phyloP scores from a whole-genome alignment of 2,329 filamentous ascomycete species.

The Xylaria sp. region DNA sequence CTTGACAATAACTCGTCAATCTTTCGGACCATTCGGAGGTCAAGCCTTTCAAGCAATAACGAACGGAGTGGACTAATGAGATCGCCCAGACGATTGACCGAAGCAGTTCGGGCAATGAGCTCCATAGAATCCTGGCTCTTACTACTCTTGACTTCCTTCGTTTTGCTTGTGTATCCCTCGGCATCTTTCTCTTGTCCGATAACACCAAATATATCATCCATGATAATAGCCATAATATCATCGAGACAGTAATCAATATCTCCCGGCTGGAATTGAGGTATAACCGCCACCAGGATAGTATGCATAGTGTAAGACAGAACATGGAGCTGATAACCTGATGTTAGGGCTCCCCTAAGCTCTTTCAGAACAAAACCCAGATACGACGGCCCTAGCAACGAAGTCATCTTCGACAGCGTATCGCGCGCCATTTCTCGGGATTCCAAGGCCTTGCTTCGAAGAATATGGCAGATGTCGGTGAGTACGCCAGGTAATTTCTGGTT shows the following conservation, averaged over 20 bases:
- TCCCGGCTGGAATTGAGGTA: slow-evolving; percentile 79
- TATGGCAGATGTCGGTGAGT: slow-evolving; percentile 91
- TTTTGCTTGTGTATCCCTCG: slow-evolving; percentile 92
- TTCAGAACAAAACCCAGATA: slow-evolving; percentile 95
- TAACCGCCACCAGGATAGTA: slow-evolving; percentile 82
- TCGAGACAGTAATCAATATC: slow-evolving; percentile 89
- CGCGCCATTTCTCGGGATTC: slow-evolving; percentile 92
- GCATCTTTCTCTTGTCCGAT: slow-evolving; percentile 97
- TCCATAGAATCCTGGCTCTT: slow-evolving; percentile 99
- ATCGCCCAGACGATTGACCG: slow-evolving; percentile 76
- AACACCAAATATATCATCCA: slow-evolving; percentile 97
- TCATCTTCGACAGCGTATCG: slow-evolving; percentile 87
- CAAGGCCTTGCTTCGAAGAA: slow-evolving; percentile 87
- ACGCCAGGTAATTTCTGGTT: slow-evolving; percentile 81
- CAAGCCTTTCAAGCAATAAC: slow-evolving; percentile 84
- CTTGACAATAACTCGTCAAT: slow-evolving; percentile 89
- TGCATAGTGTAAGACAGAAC: slow-evolving; percentile 96
- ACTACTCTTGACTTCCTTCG: slow-evolving; percentile 97
- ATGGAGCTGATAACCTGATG: slow-evolving; percentile 90
- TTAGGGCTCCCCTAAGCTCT: slow-evolving; percentile 84
- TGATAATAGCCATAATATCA: slow-evolving; percentile 83
- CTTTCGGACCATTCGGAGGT: slow-evolving; percentile 84
- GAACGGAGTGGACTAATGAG: slow-evolving; percentile 82
- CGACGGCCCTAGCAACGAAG: slow-evolving; percentile 79
- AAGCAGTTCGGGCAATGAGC: slow-evolving; percentile 84